These are phyloP conservation scores for Dacryopinax primogenitus DNA, from an alignment of 768 basidiomycete genomes.

Conservation along the genomic window DNA sequence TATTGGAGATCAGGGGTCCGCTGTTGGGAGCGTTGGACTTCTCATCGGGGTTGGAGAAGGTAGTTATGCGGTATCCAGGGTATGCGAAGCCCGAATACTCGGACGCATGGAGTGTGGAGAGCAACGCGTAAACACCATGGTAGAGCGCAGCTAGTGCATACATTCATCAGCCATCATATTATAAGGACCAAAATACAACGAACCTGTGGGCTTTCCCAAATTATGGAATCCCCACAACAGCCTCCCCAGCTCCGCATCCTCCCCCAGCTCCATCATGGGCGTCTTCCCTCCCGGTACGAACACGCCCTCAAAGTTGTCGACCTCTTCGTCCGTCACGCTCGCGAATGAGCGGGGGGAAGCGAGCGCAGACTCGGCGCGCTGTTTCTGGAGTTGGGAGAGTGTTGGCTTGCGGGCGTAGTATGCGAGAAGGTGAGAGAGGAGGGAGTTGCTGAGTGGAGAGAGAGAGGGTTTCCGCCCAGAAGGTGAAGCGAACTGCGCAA, in stretches of 20 bases:
- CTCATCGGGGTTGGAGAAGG: conserved; percentile 24
- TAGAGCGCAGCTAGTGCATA: conserved; percentile 17
- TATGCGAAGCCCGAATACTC: conserved; percentile 21
- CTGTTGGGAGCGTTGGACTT: conserved; percentile 21
- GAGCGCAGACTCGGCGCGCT: conserved; percentile 20
- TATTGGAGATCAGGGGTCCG: conserved; percentile 21
- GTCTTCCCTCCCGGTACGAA: conserved; percentile 26
- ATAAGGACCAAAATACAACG: neutral
- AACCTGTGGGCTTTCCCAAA: conserved; percentile 20
- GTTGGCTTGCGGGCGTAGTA: conserved; percentile 19
- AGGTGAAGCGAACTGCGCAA: conserved; percentile 20
- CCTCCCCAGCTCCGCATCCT: conserved; percentile 22
- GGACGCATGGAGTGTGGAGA: conserved; percentile 22
- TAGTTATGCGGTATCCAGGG: conserved; percentile 24
- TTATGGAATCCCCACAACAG: conserved; percentile 23
- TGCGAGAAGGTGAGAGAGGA: conserved; percentile 21
- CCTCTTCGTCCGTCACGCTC: conserved; percentile 20
- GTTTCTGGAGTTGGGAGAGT: conserved; percentile 15
- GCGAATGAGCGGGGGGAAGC: conserved; percentile 20
- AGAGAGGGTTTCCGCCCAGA: conserved; percentile 19
- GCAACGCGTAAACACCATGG: conserved; percentile 23
- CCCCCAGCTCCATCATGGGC: conserved; percentile 21
- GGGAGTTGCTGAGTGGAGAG: conserved; percentile 21
- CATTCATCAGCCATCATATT: neutral
- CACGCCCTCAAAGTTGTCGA: conserved; percentile 20